A percentile compares a stretch with the other conserved stretches of the same genome.
phyloP scores from a whole-genome alignment of 495 filamentous ascomycete species.

The Penicillium riverlandense region DNA sequence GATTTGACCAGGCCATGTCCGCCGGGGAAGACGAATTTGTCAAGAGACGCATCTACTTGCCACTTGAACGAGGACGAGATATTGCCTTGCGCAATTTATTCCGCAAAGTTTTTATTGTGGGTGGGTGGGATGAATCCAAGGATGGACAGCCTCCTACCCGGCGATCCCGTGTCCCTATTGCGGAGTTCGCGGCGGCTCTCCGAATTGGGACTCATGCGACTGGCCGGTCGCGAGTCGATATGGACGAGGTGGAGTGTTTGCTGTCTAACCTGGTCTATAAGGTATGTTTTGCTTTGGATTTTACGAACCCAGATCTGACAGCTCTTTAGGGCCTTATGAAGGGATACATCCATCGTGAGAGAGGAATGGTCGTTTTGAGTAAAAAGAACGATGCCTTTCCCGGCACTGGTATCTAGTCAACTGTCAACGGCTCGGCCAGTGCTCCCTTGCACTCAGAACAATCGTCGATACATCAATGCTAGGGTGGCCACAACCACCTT shows the following conservation, averaged over 20 bases:
- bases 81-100: slow-evolving; percentile 84
- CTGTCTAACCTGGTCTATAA: slow-evolving; percentile 96
- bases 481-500: too few relatives aligned
- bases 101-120: slow-evolving; percentile 79
- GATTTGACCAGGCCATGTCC: slow-evolving; percentile 76
- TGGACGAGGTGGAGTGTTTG: slow-evolving; percentile 92
- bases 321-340: slow-evolving; percentile 76
- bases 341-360: slow-evolving; percentile 90
- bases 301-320: too few relatives aligned
- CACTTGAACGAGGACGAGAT: slow-evolving; percentile 84
- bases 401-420: slow-evolving; percentile 73
- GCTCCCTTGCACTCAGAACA: too few relatives aligned
- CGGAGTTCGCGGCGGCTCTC: slow-evolving; percentile 67
- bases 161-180: slow-evolving; percentile 70
- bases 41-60: slow-evolving; percentile 90
- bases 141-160: slow-evolving; percentile 55
- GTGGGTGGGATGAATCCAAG: slow-evolving; percentile 68
- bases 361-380: slow-evolving; percentile 81
- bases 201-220: slow-evolving; percentile 44
- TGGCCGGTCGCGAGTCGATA: slow-evolving; percentile 60
- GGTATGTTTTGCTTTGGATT: slow-evolving; percentile 40
- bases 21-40: slow-evolving; percentile 83
- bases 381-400: slow-evolving; percentile 82
- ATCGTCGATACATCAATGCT: too few relatives aligned
- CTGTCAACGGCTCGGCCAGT: not conserved